phyloP scores from a whole-genome alignment of 2,329 filamentous ascomycete genomes.

The Coniochaeta sp. region DNA sequence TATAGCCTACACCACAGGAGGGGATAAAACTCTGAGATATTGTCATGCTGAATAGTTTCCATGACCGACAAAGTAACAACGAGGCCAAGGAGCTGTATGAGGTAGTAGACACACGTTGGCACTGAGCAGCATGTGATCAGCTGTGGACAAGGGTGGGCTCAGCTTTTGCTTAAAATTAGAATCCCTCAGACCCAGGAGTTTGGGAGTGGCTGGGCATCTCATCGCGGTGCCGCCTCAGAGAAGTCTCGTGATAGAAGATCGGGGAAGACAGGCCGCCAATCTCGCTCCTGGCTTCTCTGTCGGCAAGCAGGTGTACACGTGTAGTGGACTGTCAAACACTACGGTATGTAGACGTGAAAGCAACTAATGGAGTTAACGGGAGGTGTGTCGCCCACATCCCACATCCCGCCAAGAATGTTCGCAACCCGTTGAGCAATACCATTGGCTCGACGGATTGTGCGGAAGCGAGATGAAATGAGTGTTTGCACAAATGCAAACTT shows the following conservation, averaged over 20 bases:
- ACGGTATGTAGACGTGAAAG: too few species aligned
- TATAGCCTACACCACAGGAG: background rate
- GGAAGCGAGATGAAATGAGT: background rate
- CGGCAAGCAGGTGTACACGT: too few species aligned
- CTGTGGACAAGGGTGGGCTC: background rate
- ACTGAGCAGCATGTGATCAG: background rate
- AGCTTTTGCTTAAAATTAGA: background rate
- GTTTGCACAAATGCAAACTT: too few species aligned
- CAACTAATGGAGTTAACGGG: too few species aligned
- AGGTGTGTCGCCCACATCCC: background rate
- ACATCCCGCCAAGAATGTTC: background rate
- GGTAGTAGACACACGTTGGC: too few species aligned
- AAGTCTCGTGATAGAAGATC: background rate
- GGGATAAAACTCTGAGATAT: too few species aligned
- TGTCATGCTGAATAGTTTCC: too few species aligned
- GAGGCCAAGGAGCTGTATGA: too few species aligned
- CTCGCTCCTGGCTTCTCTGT: too few species aligned
- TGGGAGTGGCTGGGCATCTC: background rate
- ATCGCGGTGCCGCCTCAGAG: background rate
- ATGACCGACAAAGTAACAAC: background rate
- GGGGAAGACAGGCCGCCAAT: background rate
- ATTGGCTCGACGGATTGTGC: background rate
- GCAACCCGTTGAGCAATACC: background rate
- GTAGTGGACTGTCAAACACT: too few species aligned
- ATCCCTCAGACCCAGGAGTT: background rate